Conservation (phyloP, 1,139 yeast species). For the Schizosaccharomyces versatilis region DNA sequence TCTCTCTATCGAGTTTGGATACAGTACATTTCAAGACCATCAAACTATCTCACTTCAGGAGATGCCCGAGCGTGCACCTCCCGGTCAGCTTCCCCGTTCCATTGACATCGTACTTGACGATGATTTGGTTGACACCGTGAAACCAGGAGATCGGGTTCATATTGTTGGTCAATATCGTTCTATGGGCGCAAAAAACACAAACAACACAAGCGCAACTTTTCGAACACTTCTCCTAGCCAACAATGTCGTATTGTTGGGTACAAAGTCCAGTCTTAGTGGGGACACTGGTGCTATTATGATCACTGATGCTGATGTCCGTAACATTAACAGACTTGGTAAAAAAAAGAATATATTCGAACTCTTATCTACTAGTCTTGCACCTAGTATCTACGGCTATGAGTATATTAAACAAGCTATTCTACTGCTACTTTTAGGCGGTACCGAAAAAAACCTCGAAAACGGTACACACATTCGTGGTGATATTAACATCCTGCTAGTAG, state of each 20-base stretch:
- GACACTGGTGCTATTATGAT: conserved; percentile 65
- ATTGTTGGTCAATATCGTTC: conserved; percentile 87
- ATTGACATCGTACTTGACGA: conserved; percentile 81
- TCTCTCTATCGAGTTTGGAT: conserved; percentile 76
- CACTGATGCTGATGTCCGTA: conserved; percentile 66
- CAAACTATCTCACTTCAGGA: conserved; percentile 87
- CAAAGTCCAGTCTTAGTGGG: conserved; percentile 34
- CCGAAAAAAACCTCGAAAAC: conserved; percentile 77
- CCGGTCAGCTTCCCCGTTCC: conserved; percentile 89
- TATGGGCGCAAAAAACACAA: conserved; percentile 54
- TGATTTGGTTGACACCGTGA: conserved; percentile 73
- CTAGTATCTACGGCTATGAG: conserved; percentile 86
- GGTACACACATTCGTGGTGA: conserved; percentile 98
- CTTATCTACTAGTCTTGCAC: conserved; percentile 72
- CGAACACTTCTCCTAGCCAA: conserved; percentile 65
- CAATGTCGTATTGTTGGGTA: conserved; percentile 53
- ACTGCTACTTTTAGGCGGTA: conserved; percentile 80
- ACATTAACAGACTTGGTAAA: conserved; percentile 58
- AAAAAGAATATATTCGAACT: conserved; percentile 52
- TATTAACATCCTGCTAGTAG: conserved; percentile 85
- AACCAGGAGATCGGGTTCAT: conserved; percentile 93
- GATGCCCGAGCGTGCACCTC: conserved; percentile 96
- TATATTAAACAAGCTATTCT: conserved; percentile 78
- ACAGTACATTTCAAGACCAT: conserved; percentile 79
- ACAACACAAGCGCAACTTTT: conserved; percentile 40